Evolutionary conservation across 805 yeast genomes (phyloP).

Genomic region (Lachancea sp.): DNA sequence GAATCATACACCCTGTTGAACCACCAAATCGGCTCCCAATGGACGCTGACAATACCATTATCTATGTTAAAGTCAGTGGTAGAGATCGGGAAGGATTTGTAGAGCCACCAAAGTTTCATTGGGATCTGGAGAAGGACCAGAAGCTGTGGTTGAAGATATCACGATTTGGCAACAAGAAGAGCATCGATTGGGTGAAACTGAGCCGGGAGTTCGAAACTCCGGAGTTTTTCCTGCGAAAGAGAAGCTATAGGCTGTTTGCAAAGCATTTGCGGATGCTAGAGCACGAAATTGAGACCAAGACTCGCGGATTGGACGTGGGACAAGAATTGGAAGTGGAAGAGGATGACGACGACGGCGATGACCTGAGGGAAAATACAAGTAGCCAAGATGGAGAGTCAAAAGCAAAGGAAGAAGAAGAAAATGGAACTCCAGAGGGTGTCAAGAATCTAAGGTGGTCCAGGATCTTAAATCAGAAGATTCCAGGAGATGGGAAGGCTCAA

Average conservation of each 20-base stretch:
- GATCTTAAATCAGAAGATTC: conserved; percentile 15
- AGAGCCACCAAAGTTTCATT: conserved; percentile 35
- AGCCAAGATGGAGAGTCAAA: conserved; percentile 1
- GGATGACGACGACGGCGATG: neutral
- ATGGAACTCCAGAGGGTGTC: conserved; percentile 7
- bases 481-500: conserved; percentile 6
- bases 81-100: conserved; percentile 35
- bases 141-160: conserved; percentile 29
- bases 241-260: conserved; percentile 27
- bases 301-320: neutral
- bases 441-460: conserved; percentile 26
- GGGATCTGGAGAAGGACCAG: conserved; percentile 30
- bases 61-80: conserved; percentile 41
- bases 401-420: conserved; percentile 4
- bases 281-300: conserved; percentile 20
- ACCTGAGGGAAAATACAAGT: conserved; percentile 2
- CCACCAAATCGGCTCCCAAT: conserved; percentile 8
- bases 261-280: conserved; percentile 24
- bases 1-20: neutral
- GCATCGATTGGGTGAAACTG: conserved; percentile 29
- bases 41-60: conserved; percentile 31
- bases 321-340: neutral
- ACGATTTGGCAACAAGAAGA: conserved; percentile 16
- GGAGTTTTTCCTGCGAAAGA: conserved; percentile 22
- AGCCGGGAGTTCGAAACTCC: conserved; percentile 35